Evolutionary conservation across 1,284 basidiomycete species (phyloP), one percentile per base, ranked within the genome.

Genomic region (Leccinum idahoense): DNA sequence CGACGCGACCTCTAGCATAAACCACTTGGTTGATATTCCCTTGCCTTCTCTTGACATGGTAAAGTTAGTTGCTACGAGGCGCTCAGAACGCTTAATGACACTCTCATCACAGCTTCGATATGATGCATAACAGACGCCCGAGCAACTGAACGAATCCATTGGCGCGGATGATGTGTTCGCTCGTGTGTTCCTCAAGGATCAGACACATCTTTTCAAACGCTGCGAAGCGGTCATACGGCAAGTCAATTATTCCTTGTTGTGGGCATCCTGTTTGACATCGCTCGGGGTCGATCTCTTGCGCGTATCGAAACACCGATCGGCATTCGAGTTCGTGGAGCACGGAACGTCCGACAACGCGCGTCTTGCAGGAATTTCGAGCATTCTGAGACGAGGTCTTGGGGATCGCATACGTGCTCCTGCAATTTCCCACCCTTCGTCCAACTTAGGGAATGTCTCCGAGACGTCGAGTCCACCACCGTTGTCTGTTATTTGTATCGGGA

Each of bases 11-110:
- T 93, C 93, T 0, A 82, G 81, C 2, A 79, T 93, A 60, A 99
- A 99, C 72, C 71, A 97, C 14, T 76, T 98, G n/a, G 85, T 87
- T 0, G 87, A 83, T 11, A 83, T 95, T 58, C 90, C 93, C 35
- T 70, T 85, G 32, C 80, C 86, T 7, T 90, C 89, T 4, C 77
- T 94, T 4, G 85, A 89, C 58, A 76, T 91, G 74, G 88, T 92
- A 73, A 60, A 7, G 53, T 58, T 35, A 20, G 10, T 59, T 18
- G 12, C 56, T 18, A n/a, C 11, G 60, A 29, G 41, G 41, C 46
- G 4, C 37, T 54, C 7, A 10, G 58, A 57, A 20, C 18, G 35
- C 12, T n/a, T 37, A 46, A 23, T 67, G 8, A 65, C 53, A 4
- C 23, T 59, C n/a, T 59, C 41, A 15, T 10, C 37, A 35, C 53